These are phyloP conservation scores for Yamadazyma olivae DNA, from an alignment of 805 yeast species.

Conservation along the genomic window DNA sequence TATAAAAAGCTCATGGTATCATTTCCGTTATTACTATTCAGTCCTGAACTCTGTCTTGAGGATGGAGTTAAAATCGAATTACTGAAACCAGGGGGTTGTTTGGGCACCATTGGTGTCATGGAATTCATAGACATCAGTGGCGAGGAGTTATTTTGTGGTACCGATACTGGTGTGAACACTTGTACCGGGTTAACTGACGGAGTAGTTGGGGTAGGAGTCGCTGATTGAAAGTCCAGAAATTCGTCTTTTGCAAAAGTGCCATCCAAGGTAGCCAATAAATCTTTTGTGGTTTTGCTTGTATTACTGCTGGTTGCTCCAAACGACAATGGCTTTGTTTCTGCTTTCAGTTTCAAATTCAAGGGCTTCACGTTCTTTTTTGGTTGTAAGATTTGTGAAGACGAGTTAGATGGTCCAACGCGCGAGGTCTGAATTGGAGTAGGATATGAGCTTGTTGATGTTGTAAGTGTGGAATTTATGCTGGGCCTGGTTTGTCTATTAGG, in stretches of 20 bases:
- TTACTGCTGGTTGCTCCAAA: conserved; percentile 22
- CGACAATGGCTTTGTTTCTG: conserved; percentile 6
- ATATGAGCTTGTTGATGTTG: conserved; percentile 6
- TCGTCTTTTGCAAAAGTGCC: conserved; percentile 16
- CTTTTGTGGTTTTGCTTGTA: conserved; percentile 13
- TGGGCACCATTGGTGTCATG: conserved; percentile 7
- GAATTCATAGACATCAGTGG: neutral
- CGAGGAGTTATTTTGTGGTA: too few species aligned
- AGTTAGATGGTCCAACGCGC: conserved; percentile 2
- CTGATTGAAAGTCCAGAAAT: conserved; percentile 15
- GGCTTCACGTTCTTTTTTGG: conserved; percentile 11
- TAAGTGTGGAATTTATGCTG: neutral
- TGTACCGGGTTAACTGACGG: too few species aligned
- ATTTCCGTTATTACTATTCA: too few species aligned
- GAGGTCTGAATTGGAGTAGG: neutral
- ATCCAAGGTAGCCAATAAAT: conserved; percentile 22
- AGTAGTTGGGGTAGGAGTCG: conserved; percentile 10
- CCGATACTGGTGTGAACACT: too few species aligned
- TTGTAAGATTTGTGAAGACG: conserved; percentile 4
- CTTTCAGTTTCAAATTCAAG: conserved; percentile 6
- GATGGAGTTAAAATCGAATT: conserved; percentile 8
- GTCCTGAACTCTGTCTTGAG: neutral
- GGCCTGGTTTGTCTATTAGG: conserved; percentile 11
- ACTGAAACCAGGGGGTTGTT: conserved; percentile 11
- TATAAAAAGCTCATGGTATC: too few species aligned